Conservation (phyloP, 768 basidiomycete species). For the Phlebiopsis flavidoalba region DNA sequence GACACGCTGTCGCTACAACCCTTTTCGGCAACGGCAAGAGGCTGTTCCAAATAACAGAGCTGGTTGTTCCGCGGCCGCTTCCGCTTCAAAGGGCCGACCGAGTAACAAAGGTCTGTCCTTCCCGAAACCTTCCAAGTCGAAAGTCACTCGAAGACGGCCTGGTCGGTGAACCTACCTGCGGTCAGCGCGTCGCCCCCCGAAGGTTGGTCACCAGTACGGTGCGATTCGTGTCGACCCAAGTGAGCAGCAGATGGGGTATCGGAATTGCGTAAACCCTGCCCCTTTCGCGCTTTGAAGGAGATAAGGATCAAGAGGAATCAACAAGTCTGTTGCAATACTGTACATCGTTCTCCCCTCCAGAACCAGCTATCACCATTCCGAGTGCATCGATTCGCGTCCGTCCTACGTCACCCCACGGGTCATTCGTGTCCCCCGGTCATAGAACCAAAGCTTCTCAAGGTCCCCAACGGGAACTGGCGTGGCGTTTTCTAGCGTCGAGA, state of each 20-base stretch:
- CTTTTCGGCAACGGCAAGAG: slow-evolving; percentile 54
- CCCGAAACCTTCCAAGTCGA: slow-evolving; percentile 22
- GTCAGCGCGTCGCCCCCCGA: slow-evolving; percentile 14
- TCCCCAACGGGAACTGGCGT: slow-evolving; percentile 69
- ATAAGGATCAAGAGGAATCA: slow-evolving; percentile 5
- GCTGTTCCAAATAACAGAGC: slow-evolving; percentile 60
- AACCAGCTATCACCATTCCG: slow-evolving; percentile 29
- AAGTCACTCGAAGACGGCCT: slow-evolving; percentile 17
- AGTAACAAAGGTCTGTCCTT: slow-evolving; percentile 33
- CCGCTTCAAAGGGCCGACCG: slow-evolving; percentile 27
- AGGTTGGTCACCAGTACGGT: slow-evolving; percentile 4
- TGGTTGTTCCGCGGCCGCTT: slow-evolving; percentile 50
- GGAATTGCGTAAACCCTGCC: slow-evolving; percentile 35
- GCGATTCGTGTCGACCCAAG: slow-evolving; percentile 29
- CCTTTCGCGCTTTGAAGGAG: slow-evolving; percentile 13
- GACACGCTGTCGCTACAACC: slow-evolving; percentile 74
- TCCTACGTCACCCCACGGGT: slow-evolving; percentile 27
- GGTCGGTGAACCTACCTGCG: slow-evolving; percentile 37
- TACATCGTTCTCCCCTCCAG: slow-evolving; percentile 69
- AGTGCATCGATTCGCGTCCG: background rate
- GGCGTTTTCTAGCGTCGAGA: slow-evolving; percentile 71
- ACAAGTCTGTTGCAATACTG: slow-evolving; percentile 39
- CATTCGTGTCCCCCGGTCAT: slow-evolving; percentile 34
- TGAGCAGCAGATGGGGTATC: slow-evolving; percentile 28
- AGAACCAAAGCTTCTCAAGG: slow-evolving; percentile 56